Percentiles rank a stretch among this genome's conserved stretches.
These are phyloP conservation scores for Aureobasidium mangrovei DNA, from an alignment of 2,329 filamentous ascomycete genomes.

Conservation along the genomic window DNA sequence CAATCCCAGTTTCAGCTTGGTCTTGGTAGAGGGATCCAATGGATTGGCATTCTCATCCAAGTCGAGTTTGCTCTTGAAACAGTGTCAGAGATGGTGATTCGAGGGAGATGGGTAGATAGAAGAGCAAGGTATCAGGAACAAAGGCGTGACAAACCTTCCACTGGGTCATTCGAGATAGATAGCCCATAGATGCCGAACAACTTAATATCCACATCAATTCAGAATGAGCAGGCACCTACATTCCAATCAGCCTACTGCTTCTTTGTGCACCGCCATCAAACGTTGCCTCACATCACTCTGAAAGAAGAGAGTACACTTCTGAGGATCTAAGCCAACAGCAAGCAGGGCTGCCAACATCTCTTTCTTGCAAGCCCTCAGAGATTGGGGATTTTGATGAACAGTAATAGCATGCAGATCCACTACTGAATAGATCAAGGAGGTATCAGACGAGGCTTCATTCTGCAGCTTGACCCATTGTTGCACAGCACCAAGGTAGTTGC, in stretches of 20 bases:
- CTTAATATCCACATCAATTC: slow-evolving; percentile 97
- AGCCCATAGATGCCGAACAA: slow-evolving; percentile 84
- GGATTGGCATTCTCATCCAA: slow-evolving; percentile 50
- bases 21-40: slow-evolving; percentile 44
- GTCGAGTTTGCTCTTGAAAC: slow-evolving; percentile 56
- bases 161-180: slow-evolving; percentile 96
- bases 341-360: slow-evolving; percentile 73
- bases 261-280: not conserved
- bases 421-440: slow-evolving; percentile 71
- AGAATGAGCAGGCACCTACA: slow-evolving; percentile 63
- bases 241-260: slow-evolving; percentile 5
- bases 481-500: slow-evolving; percentile 89
- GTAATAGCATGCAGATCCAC: slow-evolving; percentile 95
- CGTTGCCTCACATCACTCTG: slow-evolving; percentile 57
- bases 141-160: slow-evolving; percentile 68
- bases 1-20: slow-evolving; percentile 69
- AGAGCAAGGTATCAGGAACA: not conserved
- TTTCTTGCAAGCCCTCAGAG: slow-evolving; percentile 56
- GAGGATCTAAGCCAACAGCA: slow-evolving; percentile 73
- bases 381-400: slow-evolving; percentile 54
- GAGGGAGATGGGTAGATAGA: not conserved
- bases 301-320: slow-evolving; percentile 70
- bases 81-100: not conserved
- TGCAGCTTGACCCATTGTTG: slow-evolving; percentile 80
- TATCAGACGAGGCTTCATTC: slow-evolving; percentile 46